A percentile compares a stretch with the other conserved stretches of the same genome.
Evolutionary conservation across 169 alveolate species (phyloP).

Genomic region (Cryptosporidium sp.): DNA sequence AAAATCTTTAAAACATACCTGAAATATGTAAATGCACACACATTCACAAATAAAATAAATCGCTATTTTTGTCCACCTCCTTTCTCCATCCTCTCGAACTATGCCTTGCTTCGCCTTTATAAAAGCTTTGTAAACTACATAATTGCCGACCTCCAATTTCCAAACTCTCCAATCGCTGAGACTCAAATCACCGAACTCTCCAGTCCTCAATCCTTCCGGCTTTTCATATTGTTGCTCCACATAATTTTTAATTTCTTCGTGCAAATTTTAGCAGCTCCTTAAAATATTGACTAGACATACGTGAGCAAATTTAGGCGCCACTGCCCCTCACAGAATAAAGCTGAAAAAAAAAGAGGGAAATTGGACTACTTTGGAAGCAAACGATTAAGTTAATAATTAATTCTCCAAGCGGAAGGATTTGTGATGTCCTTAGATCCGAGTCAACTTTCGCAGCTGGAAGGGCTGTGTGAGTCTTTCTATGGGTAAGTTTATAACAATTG

Average conservation of each 20-base stretch:
- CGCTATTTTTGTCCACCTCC: neutral
- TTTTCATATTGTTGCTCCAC: neutral
- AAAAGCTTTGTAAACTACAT: neutral
- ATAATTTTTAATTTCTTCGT: neutral
- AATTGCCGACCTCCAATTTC: too few relatives aligned
- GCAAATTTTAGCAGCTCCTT: neutral
- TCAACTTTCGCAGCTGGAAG: slow-evolving; percentile 88
- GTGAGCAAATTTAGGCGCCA: slow-evolving; percentile 27
- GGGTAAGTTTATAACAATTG: slow-evolving; percentile 69
- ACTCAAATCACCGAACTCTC: neutral
- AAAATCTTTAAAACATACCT: too few relatives aligned
- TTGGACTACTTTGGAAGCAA: neutral
- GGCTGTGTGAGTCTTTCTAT: slow-evolving; percentile 88
- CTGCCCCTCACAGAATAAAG: slow-evolving; percentile 6
- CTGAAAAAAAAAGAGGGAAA: slow-evolving; percentile 15
- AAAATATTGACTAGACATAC: slow-evolving; percentile 49
- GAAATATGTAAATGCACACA: neutral
- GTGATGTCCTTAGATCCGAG: slow-evolving; percentile 80
- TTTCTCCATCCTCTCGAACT: too few relatives aligned
- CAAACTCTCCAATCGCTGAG: too few relatives aligned
- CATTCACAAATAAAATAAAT: neutral
- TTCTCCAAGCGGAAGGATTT: slow-evolving; percentile 49
- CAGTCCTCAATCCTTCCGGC: neutral
- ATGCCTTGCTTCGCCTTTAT: neutral
- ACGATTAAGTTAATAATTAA: slow-evolving; percentile 28